Percentiles rank a stretch among this genome's conserved stretches.
Conservation (phyloP, 345 rosid species). For the Heritiera littoralis region DNA sequence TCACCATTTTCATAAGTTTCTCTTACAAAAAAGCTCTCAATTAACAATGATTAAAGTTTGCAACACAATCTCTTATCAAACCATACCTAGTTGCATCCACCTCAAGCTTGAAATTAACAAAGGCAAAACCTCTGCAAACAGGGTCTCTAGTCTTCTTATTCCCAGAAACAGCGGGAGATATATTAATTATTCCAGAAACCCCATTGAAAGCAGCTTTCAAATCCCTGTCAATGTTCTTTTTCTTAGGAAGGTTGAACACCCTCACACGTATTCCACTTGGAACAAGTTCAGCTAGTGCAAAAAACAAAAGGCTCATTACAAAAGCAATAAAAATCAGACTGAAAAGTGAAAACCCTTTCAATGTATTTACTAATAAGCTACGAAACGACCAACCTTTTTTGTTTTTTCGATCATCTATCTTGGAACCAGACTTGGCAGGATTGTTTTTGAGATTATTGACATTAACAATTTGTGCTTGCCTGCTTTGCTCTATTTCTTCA, state of each 20-base stretch:
- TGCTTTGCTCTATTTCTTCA: slow-evolving; percentile 68
- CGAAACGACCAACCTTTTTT: slow-evolving; percentile 36
- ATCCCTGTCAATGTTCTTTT: slow-evolving; percentile 86
- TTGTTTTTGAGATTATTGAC: slow-evolving; percentile 59
- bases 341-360: neutral
- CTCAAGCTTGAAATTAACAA: slow-evolving; percentile 67
- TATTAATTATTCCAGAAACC: slow-evolving; percentile 54
- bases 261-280: slow-evolving; percentile 58
- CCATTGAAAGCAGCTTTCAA: slow-evolving; percentile 66
- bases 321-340: neutral
- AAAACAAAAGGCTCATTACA: neutral
- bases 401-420: slow-evolving; percentile 26
- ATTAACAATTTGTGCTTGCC: slow-evolving; percentile 68
- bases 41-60: neutral
- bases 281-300: slow-evolving; percentile 44
- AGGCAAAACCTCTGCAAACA: slow-evolving; percentile 75
- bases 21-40: neutral
- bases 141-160: slow-evolving; percentile 91
- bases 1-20: neutral
- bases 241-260: slow-evolving; percentile 77
- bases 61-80: slow-evolving; percentile 8
- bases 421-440: slow-evolving; percentile 37
- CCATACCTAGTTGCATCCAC: slow-evolving; percentile 67
- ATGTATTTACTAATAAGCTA: neutral
- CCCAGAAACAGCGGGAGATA: slow-evolving; percentile 78